Evolutionary conservation across 441 rosid species (phyloP), one percentile per base, ranked within the genome.

Genomic region (Eutrema salsugineum): DNA sequence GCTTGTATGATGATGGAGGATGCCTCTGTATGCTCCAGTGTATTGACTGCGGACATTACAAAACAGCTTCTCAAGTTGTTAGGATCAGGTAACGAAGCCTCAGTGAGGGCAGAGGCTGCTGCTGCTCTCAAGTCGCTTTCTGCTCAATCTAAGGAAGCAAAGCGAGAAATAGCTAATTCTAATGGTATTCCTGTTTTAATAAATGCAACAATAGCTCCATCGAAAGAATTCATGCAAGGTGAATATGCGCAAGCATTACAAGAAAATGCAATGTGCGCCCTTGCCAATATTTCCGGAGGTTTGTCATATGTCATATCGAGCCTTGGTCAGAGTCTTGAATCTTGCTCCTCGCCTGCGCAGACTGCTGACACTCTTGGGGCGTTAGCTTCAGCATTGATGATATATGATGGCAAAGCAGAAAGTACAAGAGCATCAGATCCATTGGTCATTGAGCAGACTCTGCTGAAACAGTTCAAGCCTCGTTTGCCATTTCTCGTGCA

Each of bases 201-300:
- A 71, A 94, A 89, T 78, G 99, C 99, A 59, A 94, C 99, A 55
- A 94, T 96, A 72, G 98, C 99, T 82, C 99, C 99, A 22, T 96
- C 99, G 1, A 96, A 96, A 86, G 99, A 96, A 84, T 96, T 88
- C 73, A 94, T 96, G 99, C 99, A 94, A 82, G 99, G 99, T 39
- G 99, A 96, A 84, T 75, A 84, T 80, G 99, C 97, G 40, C 99
- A 96, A 82, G 98, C 99, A 44, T 76, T 96, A 81, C 99, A 96
- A 81, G 99, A 94, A 87, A 82, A 96, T 81, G 99, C 99, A 50
- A 96, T 94, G 99, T 92, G 99, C 77, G 99, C 99, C 71, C 96
- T 96, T 36, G 99, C 99, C 53, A 88, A 89, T 77, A 96, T 96
- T 60, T 94, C 98, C 60, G 99, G 99, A 79, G 99, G 99, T 69